Base-by-base conservation (phyloP, 345 rosid species). In the Brassica juncea region DNA sequence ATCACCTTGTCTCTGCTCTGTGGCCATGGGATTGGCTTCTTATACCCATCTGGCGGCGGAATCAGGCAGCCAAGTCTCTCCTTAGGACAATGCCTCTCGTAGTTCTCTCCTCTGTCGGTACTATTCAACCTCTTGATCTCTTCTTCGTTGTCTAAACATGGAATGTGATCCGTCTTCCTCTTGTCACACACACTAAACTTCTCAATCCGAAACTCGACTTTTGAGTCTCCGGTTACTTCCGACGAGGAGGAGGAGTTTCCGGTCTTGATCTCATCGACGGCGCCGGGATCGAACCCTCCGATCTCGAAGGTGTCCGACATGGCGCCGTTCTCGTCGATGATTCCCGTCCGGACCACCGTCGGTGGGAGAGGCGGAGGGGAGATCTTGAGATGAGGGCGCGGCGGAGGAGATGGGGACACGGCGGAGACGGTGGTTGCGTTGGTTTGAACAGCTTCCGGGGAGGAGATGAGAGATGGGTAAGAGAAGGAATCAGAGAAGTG, bases 1-100 rank as follows among this genome's bases (percentile, higher is more conserved):
- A 9, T 81, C 60, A 88, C 91, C 90, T 88, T 80, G 62, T 86
- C 96, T 71, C 88, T 83, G 66, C 96, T 89, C 71, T 69, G 79
- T 37, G 96, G 88, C 93, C 96, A 87, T 9, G 86, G 84, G 66
- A 91, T 77, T 10, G 87, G 77, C 19, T 10, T 80, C 80, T 42
- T 83, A 60, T 89, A 91, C 1, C 88, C 90, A 68, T 74, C 67
- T 0, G 93, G 93, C 31, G 75, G 62, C 0, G 88, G 95, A 74
- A 91, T 79, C 86, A 91, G 71, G 74, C 96, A 91, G 82, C 80
- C 81, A 77, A 89, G 37, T 6, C 69, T 71, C 55, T 70, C 74
- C 5, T 73, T 82, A 61, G 88, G 90, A 66, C 90, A 91, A 77
- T 87, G 91, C 52, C 93, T 82, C 83, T 85, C 88, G 47, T 84